Evolutionary conservation across 176 grass and related monocot genomes (phyloP).

Genomic region (Alopecurus myosuroides): DNA sequence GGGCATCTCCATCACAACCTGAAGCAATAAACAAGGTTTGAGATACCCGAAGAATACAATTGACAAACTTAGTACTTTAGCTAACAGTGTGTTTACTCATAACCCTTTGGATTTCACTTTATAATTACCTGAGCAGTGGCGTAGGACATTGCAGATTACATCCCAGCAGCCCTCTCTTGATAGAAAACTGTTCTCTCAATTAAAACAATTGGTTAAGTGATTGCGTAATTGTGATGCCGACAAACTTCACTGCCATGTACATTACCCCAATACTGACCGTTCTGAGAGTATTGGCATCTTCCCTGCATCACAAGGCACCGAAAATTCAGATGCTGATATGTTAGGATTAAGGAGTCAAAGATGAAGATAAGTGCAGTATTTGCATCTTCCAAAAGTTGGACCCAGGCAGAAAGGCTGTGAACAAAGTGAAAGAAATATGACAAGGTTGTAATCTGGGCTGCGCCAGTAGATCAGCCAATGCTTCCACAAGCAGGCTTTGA

Average conservation of each 20-base stretch:
- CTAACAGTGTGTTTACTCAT: slow-evolving; percentile 3
- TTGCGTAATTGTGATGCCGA: slow-evolving; percentile 80
- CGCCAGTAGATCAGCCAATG: slow-evolving; percentile 87
- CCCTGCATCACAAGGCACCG: slow-evolving; percentile 43
- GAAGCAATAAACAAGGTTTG: slow-evolving; percentile 22
- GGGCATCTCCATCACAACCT: slow-evolving; percentile 95
- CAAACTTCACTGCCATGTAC: slow-evolving; percentile 85
- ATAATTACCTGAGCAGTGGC: slow-evolving; percentile 75
- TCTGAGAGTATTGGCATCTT: slow-evolving; percentile 58
- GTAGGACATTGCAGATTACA: slow-evolving; percentile 93
- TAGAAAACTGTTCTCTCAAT: slow-evolving; percentile 93
- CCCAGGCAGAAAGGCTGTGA: slow-evolving; percentile 76
- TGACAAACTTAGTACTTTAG: neutral
- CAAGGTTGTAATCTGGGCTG: slow-evolving; percentile 91
- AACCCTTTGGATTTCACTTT: neutral
- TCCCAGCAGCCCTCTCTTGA: slow-evolving; percentile 81
- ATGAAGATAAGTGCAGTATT: slow-evolving; percentile 1
- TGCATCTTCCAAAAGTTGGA: slow-evolving; percentile 90
- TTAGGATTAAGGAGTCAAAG: neutral
- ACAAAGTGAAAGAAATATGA: slow-evolving; percentile 89
- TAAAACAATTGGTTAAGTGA: slow-evolving; percentile 73
- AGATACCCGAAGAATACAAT: neutral
- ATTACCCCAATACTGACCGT: slow-evolving; percentile 80
- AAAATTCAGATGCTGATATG: slow-evolving; percentile 15
- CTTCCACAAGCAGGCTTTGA: slow-evolving; percentile 94